Conservation (phyloP, 768 basidiomycete species). For the Rubroboletus pulcherrimus region DNA sequence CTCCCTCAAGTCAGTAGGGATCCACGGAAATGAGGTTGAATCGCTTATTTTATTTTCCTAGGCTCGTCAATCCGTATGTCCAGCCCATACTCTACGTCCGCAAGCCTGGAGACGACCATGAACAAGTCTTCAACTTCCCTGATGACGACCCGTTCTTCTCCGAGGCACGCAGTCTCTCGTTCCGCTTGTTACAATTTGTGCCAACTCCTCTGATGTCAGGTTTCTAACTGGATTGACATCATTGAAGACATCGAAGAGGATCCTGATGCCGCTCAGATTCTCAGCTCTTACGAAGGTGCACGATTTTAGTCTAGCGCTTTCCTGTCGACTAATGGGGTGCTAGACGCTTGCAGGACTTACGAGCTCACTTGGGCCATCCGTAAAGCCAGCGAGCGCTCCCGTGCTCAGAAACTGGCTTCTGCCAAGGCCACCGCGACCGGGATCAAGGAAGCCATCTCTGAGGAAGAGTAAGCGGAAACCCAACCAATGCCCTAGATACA, state of each 20-base stretch:
- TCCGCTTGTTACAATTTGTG: not conserved
- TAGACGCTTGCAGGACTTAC: conserved; percentile 85
- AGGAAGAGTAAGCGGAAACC: conserved; percentile 21
- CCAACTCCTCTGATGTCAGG: conserved; percentile 24
- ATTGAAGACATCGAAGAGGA: conserved; percentile 90
- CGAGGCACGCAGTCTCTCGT: conserved; percentile 43
- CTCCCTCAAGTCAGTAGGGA: conserved; percentile 59
- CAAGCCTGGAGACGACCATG: conserved; percentile 74
- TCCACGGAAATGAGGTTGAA: conserved; percentile 5
- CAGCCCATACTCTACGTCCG: conserved; percentile 85
- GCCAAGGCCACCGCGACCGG: conserved; percentile 28
- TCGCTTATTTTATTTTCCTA: conserved; percentile 28
- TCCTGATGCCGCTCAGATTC: conserved; percentile 72
- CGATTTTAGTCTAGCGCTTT: not conserved
- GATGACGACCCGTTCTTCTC: conserved; percentile 95
- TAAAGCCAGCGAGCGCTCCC: conserved; percentile 66
- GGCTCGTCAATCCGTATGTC: conserved; percentile 91
- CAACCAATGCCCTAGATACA: not conserved
- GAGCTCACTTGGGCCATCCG: conserved; percentile 95
- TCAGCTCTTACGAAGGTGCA: conserved; percentile 80
- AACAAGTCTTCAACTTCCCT: conserved; percentile 65
- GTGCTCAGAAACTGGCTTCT: conserved; percentile 42
- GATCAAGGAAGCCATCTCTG: conserved; percentile 25
- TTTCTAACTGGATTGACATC: conserved; percentile 84
- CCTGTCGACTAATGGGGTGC: not conserved